Percentiles rank a stretch among this genome's conserved stretches.
Evolutionary conservation across 2,329 filamentous ascomycete species (phyloP).

Genomic region (Claviceps pazoutovae): DNA sequence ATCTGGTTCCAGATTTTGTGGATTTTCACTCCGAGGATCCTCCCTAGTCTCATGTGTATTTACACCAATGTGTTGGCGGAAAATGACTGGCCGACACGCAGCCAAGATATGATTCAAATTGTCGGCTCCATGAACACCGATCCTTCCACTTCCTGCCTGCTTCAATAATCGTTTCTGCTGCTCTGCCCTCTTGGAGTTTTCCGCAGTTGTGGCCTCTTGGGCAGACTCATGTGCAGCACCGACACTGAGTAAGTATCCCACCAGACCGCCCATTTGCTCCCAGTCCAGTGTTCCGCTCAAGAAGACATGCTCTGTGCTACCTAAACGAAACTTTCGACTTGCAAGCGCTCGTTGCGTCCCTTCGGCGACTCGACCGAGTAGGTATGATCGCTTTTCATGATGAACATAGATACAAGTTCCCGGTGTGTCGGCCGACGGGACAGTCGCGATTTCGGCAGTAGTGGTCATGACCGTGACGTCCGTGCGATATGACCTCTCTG

Average conservation of each 20-base stretch:
- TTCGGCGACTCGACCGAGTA: slow-evolving; percentile 73
- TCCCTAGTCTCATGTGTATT: slow-evolving; percentile 50
- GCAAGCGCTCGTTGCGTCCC: slow-evolving; percentile 68
- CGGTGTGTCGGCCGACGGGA: slow-evolving; percentile 76
- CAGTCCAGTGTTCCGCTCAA: slow-evolving; percentile 66
- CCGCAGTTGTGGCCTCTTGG: slow-evolving; percentile 23
- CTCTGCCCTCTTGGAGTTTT: slow-evolving; percentile 26
- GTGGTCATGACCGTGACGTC: slow-evolving; percentile 46
- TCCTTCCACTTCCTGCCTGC: slow-evolving; percentile 14
- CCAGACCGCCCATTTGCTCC: slow-evolving; percentile 63
- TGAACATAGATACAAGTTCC: slow-evolving; percentile 67
- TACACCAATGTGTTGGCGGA: slow-evolving; percentile 70
- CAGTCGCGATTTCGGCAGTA: slow-evolving; percentile 60
- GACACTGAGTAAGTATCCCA: slow-evolving; percentile 74
- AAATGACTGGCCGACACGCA: slow-evolving; percentile 73
- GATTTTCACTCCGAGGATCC: slow-evolving; percentile 22
- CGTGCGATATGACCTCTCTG: not conserved
- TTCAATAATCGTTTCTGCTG: slow-evolving; percentile 21
- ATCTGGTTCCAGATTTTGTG: slow-evolving; percentile 36
- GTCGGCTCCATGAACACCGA: slow-evolving; percentile 64
- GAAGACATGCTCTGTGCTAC: slow-evolving; percentile 64
- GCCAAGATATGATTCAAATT: slow-evolving; percentile 73
- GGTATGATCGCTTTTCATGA: slow-evolving; percentile 68
- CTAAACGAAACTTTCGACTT: slow-evolving; percentile 51
- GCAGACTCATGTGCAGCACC: slow-evolving; percentile 49